Evolutionary conservation across 805 yeast species (phyloP).

Genomic region (Kazachstania taianensis): DNA sequence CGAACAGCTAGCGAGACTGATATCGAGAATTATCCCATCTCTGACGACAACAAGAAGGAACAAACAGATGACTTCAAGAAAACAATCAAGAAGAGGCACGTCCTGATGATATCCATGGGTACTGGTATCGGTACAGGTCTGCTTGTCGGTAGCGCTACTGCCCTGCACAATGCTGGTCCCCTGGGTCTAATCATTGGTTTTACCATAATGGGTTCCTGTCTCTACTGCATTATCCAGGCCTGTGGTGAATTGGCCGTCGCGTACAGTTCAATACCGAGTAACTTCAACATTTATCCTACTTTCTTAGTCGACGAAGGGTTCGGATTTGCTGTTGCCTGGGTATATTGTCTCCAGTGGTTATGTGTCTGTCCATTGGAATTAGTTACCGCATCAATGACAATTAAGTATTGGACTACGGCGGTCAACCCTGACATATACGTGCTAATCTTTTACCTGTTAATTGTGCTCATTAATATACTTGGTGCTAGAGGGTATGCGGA

Average conservation of each 20-base stretch:
- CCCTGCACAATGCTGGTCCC: conserved; percentile 54
- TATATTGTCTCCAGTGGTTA: conserved; percentile 55
- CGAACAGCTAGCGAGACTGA: background rate
- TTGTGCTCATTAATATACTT: conserved; percentile 39
- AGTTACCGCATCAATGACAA: conserved; percentile 50
- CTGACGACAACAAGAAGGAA: no score
- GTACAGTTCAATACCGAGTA: conserved; percentile 52
- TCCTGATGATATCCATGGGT: conserved; percentile 66
- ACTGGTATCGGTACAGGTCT: conserved; percentile 72
- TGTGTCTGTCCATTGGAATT: conserved; percentile 58
- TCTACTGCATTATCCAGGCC: conserved; percentile 49
- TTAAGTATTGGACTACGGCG: conserved; percentile 41
- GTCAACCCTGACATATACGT: conserved; percentile 50
- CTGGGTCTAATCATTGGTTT: conserved; percentile 51
- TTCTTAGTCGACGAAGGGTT: conserved; percentile 57
- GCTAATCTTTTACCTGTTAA: conserved; percentile 43
- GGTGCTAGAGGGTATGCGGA: conserved; percentile 58
- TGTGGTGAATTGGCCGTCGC: conserved; percentile 63
- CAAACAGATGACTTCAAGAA: background rate
- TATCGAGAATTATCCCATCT: background rate
- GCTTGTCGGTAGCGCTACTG: conserved; percentile 56
- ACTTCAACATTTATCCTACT: conserved; percentile 50
- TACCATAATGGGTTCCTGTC: conserved; percentile 48
- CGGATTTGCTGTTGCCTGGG: conserved; percentile 68
- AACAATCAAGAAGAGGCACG: conserved; percentile 39